Evolutionary conservation across 2,329 filamentous ascomycete genomes (phyloP).

Genomic region (Stachybotrys elegans): DNA sequence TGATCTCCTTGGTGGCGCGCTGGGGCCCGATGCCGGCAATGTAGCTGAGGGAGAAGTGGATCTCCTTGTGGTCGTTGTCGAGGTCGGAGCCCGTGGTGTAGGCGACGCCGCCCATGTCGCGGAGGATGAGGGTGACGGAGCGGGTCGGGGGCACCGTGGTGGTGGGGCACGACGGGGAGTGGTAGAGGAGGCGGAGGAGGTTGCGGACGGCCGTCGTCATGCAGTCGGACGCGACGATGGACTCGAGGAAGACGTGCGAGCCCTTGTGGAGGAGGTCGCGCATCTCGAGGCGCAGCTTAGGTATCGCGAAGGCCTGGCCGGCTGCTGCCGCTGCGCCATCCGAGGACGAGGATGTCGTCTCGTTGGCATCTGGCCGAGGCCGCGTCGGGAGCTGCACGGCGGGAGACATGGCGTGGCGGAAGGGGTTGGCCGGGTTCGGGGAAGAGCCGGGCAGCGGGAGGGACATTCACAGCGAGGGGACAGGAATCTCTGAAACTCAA

Average conservation of each 20-base stretch:
- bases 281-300: slow-evolving; percentile 55
- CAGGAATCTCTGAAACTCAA: too few relatives aligned
- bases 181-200: slow-evolving; percentile 71
- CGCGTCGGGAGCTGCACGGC: slow-evolving; percentile 11
- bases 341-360: slow-evolving; percentile 11
- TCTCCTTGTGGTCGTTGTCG: slow-evolving; percentile 85
- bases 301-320: slow-evolving; percentile 32
- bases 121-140: slow-evolving; percentile 78
- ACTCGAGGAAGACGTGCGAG: slow-evolving; percentile 59
- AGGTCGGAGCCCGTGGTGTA: slow-evolving; percentile 80
- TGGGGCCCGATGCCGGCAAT: slow-evolving; percentile 45
- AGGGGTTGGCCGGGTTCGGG: slow-evolving; percentile 15
- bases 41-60: slow-evolving; percentile 80
- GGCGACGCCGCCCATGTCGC: slow-evolving; percentile 77
- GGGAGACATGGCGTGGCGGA: slow-evolving; percentile 20
- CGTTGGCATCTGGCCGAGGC: slow-evolving; percentile 11
- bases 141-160: slow-evolving; percentile 59
- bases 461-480: slow-evolving; percentile 4
- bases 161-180: slow-evolving; percentile 31
- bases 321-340: slow-evolving; percentile 3
- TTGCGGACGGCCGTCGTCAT: slow-evolving; percentile 58
- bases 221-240: slow-evolving; percentile 57
- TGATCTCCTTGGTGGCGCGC: slow-evolving; percentile 57
- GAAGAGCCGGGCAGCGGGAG: slow-evolving; percentile 17
- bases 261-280: slow-evolving; percentile 57